Percentiles rank a stretch among this genome's conserved stretches.
These are phyloP conservation scores for Nakazawaea holstii DNA, from an alignment of 805 yeast species.

Conservation along the genomic window DNA sequence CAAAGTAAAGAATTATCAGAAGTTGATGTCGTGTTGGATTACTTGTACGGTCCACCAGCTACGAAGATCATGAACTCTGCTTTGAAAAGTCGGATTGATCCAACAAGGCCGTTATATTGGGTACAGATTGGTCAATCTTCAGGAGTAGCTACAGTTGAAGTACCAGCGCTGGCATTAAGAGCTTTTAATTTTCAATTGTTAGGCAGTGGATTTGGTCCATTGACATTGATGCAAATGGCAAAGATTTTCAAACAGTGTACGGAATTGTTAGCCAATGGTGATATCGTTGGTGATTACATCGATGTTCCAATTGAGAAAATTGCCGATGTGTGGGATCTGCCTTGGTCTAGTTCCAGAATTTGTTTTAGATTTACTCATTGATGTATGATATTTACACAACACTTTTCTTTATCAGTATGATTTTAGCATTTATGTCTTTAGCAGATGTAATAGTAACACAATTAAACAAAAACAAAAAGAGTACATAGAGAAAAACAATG, in stretches of 20 bases:
- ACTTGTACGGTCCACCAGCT: not conserved
- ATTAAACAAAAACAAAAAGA: not conserved
- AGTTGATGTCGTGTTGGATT: slow-evolving; percentile 2
- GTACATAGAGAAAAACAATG: not conserved
- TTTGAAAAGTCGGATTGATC: not conserved
- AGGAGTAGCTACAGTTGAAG: not conserved
- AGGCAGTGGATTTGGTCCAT: slow-evolving; percentile 1
- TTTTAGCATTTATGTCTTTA: no score
- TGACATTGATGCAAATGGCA: not conserved
- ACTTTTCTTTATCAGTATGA: not conserved
- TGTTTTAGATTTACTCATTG: not conserved
- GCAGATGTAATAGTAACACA: not conserved
- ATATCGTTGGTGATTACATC: not conserved
- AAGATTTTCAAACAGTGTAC: not conserved
- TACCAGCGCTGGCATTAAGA: not conserved
- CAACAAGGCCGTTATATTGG: not conserved
- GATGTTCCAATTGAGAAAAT: not conserved
- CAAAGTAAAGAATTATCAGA: not conserved
- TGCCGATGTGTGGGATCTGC: slow-evolving; percentile 1
- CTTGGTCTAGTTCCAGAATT: slow-evolving; percentile 1
- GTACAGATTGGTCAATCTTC: not conserved
- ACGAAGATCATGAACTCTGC: not conserved
- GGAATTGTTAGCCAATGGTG: not conserved
- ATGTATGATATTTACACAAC: not conserved
- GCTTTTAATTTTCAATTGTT: not conserved